Base-by-base conservation (phyloP, 768 basidiomycete genomes). In the Brasilioporus rufonigricans region DNA sequence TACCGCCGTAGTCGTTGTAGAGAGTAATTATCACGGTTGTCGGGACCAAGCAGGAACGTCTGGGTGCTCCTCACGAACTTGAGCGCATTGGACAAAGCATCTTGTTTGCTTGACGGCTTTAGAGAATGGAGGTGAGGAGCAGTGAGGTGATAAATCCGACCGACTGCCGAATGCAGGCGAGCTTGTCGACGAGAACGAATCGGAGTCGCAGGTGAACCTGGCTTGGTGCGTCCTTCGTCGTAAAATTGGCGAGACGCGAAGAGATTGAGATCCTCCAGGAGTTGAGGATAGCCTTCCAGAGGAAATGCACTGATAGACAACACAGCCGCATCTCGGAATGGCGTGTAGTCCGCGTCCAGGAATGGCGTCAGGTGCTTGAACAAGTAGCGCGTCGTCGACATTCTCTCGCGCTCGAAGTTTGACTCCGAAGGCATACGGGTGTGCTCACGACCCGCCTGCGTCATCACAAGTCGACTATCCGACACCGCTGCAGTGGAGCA, bases 221-320 rank as follows among this genome's bases (percentile, higher is more conserved):
- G 66, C 65, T 84, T 87, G 19, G 74, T 70, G 57, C 81, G 74
- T 50, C 72, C 58, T 58, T 81, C 81, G 61, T 95, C 93, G 59
- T 91, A 91, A 59, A 94, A 84, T 60, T 93, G 91, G 21, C 89
- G 83, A 32, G 86, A 84, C 2, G 89, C 83, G 46, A 96, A 82
- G 6, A 85, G 78, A 56, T 86, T 87, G 31, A 97, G 80, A 56
- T 93, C 91, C 60, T 95, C 93, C 18, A 95, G 74, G 21, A 97
- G 77, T 31, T 89, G 84, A 11, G 87, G 82, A 68, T 95, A 93
- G 1, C 83, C 84, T 59, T 74, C 79, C 12, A 84, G 77, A 6
- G 91, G 90, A 61, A 96, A 89, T 24, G 89, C 85, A 64, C 93
- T 94, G 65, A 98, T 89, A 54, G 93, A 91, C 35, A 91, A 74